Evolutionary conservation across 2,329 filamentous ascomycete genomes (phyloP).

Genomic region (Fusarium sp.): DNA sequence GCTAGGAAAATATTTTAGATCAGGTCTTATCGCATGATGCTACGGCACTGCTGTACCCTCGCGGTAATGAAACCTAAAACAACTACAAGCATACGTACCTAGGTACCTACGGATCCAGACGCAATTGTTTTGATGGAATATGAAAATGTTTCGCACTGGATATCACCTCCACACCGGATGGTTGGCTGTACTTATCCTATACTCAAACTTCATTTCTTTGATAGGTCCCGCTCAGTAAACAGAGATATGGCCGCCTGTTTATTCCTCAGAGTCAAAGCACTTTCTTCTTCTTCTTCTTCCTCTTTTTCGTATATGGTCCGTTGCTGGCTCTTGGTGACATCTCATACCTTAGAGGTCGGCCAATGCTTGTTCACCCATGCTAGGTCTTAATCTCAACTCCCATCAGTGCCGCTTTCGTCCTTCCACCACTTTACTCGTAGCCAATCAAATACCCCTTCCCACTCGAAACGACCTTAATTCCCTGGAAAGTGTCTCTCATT

Average conservation of each 20-base stretch:
- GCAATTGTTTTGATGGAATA: constrained; percentile 14
- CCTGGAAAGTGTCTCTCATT: constrained; percentile 19
- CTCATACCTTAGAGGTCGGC: background rate
- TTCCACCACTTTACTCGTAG: constrained; percentile 14
- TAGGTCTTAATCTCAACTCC: constrained; percentile 20
- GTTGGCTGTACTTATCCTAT: background rate
- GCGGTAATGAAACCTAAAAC: background rate
- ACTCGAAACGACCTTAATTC: constrained; percentile 34
- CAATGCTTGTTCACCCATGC: constrained; percentile 11
- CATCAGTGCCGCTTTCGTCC: constrained; percentile 23
- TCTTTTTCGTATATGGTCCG: constrained; percentile 7
- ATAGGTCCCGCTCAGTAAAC: background rate
- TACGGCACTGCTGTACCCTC: background rate
- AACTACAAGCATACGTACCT: constrained; percentile 5
- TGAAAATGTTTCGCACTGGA: constrained; percentile 28
- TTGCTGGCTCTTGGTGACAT: background rate
- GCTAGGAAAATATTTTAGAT: background rate
- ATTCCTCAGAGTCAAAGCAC: background rate
- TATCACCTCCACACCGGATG: constrained; percentile 9
- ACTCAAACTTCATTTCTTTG: background rate
- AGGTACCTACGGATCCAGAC: background rate
- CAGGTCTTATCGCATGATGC: background rate
- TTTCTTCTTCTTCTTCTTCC: background rate
- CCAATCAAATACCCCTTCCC: constrained; percentile 31
- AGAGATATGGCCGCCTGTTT: background rate